Evolutionary conservation across 1,284 basidiomycete species (phyloP).

Genomic region (Ustilago sp.): DNA sequence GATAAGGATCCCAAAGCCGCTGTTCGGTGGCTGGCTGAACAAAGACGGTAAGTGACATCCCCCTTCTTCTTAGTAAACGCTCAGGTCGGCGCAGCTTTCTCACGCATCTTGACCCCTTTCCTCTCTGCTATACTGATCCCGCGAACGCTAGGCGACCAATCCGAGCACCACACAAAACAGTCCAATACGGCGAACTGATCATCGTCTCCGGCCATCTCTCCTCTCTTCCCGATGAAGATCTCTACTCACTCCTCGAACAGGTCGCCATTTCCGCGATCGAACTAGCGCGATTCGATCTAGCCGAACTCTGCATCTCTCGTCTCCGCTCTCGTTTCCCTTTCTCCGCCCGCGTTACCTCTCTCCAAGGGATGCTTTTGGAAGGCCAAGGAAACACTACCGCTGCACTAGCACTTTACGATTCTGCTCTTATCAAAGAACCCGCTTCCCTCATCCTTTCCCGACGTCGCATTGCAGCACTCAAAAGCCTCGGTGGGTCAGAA

Average conservation of each 20-base stretch:
- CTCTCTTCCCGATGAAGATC: constrained; percentile 62
- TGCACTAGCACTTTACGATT: constrained; percentile 79
- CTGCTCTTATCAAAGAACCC: constrained; percentile 77
- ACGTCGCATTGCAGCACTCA: constrained; percentile 79
- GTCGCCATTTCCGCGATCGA: constrained; percentile 87
- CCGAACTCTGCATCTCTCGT: constrained; percentile 79
- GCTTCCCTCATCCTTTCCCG: constrained; percentile 84
- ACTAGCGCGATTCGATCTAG: constrained; percentile 80
- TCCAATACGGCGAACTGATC: constrained; percentile 76
- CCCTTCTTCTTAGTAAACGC: too few species aligned
- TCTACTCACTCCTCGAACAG: constrained; percentile 88
- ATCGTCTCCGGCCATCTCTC: constrained; percentile 73
- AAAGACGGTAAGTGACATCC: constrained; percentile 46
- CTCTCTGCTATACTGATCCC: too few species aligned
- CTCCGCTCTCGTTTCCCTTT: constrained; percentile 80
- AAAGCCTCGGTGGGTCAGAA: constrained; percentile 22
- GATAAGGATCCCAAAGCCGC: constrained; percentile 44
- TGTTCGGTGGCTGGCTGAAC: constrained; percentile 54
- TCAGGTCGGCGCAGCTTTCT: too few species aligned
- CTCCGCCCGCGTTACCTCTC: constrained; percentile 83
- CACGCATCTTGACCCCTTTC: neutral
- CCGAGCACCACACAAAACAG: constrained; percentile 78
- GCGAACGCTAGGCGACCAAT: constrained; percentile 32
- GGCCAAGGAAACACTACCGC: constrained; percentile 73
- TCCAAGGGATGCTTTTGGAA: constrained; percentile 89